phyloP scores from a whole-genome alignment of 345 rosid species.

The Linum lewisii region DNA sequence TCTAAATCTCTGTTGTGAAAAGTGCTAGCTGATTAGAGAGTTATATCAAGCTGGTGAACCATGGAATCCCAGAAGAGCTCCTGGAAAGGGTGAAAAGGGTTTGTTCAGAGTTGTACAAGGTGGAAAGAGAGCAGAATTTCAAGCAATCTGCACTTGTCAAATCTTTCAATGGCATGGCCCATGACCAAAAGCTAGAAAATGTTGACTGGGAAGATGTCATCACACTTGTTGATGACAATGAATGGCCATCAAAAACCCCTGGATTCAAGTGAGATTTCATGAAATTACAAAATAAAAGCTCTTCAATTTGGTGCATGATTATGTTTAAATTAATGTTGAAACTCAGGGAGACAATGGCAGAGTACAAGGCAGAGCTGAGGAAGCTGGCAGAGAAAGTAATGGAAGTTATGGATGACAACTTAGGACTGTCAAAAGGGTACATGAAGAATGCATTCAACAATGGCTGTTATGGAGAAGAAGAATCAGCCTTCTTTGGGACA shows the following conservation, averaged over 20 bases:
- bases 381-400: conserved; percentile 56
- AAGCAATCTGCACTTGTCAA: conserved; percentile 40
- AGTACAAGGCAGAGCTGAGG: conserved; percentile 61
- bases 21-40: no score
- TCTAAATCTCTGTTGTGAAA: no score
- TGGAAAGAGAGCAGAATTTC: conserved; percentile 69
- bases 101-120: conserved; percentile 38
- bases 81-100: conserved; percentile 68
- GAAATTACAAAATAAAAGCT: no score
- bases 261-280: conserved; percentile 49
- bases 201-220: conserved; percentile 89
- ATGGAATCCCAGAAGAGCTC: conserved; percentile 64
- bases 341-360: conserved; percentile 75
- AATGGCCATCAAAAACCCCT: conserved; percentile 54
- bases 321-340: no score
- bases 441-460: neutral
- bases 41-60: conserved; percentile 90
- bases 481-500: conserved; percentile 56
- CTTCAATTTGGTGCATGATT: no score
- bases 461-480: neutral
- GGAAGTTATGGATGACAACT: conserved; percentile 89
- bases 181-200: conserved; percentile 43
- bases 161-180: conserved; percentile 32
- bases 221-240: conserved; percentile 45
- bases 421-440: conserved; percentile 33